Base-by-base conservation (phyloP, 345 rosid species). In the Euphorbia peplus region DNA sequence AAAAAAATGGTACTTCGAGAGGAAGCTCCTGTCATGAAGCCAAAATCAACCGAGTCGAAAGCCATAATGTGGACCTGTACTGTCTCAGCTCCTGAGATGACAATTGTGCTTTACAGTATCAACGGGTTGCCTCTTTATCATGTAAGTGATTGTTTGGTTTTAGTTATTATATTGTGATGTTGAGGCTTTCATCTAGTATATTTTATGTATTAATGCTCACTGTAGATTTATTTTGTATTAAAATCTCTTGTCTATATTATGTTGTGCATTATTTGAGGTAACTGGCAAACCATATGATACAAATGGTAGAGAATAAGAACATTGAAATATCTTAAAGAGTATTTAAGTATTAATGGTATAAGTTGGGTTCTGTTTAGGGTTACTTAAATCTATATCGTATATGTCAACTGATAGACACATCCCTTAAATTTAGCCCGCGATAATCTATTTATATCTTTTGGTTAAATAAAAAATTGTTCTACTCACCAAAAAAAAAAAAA, bases 81-180 rank as follows among this genome's bases (percentile, higher is more conserved):
- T 73, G 81, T 88, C 69, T 88, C 99, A 55, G 99, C 99, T 64
- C 99, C 99, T 70, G 99, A 95, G 81, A 87, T 95, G 96, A 87
- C 90, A 56, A 47, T 86, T 73, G 82, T 90, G 78, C 83, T 95
- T 10, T 84, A 84, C 69, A 79, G 85, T 70, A 63, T 85, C 77
- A 74, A 73, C 39, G 91, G 82, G 69, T 65, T 72, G 55, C 92
- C 98, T 1, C 57, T 95, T 63, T 95, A 86, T 87, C 99, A 90
- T 83, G 99, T 95, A 85, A 88, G 99, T 78, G 41, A 29, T 75
- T 64, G 26, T 74, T 59, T 56, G 32, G 47, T 18, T 58, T 37
- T 30, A 10, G 61, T 12, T 9, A 18, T 58, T 32, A 8, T 29
- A 11, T 54, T 46, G 48, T 61, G 35, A 21, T 52, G 29, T 46